A percentile compares a stretch with the other conserved stretches of the same genome.
These are phyloP conservation scores for Neurospora tetrasperma DNA, from an alignment of 495 filamentous ascomycete species.

Conservation along the genomic window DNA sequence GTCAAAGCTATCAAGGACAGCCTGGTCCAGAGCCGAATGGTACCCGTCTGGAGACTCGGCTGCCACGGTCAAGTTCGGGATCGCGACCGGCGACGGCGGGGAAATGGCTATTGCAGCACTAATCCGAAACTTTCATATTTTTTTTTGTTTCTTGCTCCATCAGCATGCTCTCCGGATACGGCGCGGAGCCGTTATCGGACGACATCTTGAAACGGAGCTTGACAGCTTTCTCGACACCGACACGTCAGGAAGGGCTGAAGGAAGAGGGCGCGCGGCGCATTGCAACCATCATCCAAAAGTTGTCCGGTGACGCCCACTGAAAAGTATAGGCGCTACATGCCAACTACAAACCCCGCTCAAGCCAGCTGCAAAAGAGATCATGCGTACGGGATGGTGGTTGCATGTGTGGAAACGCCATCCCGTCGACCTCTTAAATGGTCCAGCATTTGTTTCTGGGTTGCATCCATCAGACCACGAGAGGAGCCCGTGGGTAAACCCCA, in stretches of 20 bases:
- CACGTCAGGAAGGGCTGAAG: neutral
- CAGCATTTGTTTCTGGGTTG: neutral
- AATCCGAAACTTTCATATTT: neutral
- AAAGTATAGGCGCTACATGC: neutral
- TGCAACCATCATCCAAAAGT: neutral
- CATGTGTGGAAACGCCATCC: constrained; percentile 9
- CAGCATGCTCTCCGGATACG: neutral
- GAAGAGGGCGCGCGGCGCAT: neutral
- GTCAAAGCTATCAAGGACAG: neutral
- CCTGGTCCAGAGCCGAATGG: neutral
- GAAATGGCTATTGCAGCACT: neutral
- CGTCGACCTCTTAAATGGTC: neutral
- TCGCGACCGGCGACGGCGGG: neutral
- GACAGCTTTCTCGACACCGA: neutral
- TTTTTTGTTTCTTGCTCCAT: neutral
- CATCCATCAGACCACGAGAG: neutral
- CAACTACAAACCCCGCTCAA: constrained; percentile 12
- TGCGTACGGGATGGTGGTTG: constrained; percentile 14
- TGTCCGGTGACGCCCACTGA: neutral
- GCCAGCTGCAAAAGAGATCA: constrained; percentile 18
- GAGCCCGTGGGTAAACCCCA: neutral
- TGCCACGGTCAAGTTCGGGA: neutral
- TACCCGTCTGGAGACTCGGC: neutral
- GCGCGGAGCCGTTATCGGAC: neutral
- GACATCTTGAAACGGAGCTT: neutral